Evolutionary conservation across 176 grass and related monocot genomes (phyloP).

Genomic region (Thinopyrum elongatum): DNA sequence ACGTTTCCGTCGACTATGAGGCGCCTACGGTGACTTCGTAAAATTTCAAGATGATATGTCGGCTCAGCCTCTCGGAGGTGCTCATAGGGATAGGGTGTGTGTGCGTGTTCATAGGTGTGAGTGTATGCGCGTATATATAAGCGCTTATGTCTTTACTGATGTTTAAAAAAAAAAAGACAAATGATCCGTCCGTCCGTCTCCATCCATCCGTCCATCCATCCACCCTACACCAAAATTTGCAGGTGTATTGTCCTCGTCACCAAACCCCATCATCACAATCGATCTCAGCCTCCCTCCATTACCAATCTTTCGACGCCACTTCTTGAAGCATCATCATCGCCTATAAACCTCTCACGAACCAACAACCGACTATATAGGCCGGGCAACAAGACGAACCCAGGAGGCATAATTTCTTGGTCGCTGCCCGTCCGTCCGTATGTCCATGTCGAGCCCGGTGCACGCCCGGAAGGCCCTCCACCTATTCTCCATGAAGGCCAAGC

Average conservation of each 20-base stretch:
- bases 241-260: background rate
- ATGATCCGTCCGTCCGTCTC: background rate
- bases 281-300: background rate
- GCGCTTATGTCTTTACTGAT: too few relatives aligned
- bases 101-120: too few relatives aligned
- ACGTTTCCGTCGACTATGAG: too few relatives aligned
- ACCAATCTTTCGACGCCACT: background rate
- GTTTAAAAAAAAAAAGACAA: too few relatives aligned
- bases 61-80: too few relatives aligned
- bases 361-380: background rate
- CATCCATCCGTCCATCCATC: background rate
- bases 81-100: too few relatives aligned
- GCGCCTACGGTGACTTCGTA: too few relatives aligned
- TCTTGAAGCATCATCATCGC: background rate
- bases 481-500: constrained; percentile 34
- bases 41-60: too few relatives aligned
- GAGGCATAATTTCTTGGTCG: background rate
- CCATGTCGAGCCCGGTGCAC: constrained; percentile 45
- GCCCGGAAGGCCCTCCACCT: constrained; percentile 38
- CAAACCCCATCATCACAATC: background rate
- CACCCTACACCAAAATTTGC: background rate
- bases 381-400: too few relatives aligned
- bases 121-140: too few relatives aligned
- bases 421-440: background rate
- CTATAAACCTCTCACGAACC: background rate